Conservation (phyloP, 495 filamentous ascomycete species). For the Xylaria curta region DNA sequence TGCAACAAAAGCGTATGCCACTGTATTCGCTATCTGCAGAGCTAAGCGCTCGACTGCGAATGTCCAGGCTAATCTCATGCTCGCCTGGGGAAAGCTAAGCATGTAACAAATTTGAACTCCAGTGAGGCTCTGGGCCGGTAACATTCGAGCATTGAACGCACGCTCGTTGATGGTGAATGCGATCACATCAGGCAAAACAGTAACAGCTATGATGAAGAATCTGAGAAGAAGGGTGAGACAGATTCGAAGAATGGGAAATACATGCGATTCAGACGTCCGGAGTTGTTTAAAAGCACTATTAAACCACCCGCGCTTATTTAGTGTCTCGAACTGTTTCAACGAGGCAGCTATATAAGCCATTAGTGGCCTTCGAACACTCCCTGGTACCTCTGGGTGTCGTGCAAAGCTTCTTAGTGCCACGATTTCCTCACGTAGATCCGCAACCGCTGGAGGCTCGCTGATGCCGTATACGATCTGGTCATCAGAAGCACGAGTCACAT, state of each 20-base stretch:
- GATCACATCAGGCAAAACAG: slow-evolving; percentile 20
- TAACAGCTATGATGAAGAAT: slow-evolving; percentile 21
- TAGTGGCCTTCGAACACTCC: slow-evolving; percentile 10
- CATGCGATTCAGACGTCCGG: neutral
- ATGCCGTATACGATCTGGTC: neutral
- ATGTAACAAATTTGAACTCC: slow-evolving; percentile 13
- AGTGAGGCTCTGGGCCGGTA: slow-evolving; percentile 20
- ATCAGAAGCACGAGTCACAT: slow-evolving; percentile 8
- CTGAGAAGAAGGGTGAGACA: slow-evolving; percentile 15
- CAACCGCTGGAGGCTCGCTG: neutral
- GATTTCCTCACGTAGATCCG: slow-evolving; percentile 21
- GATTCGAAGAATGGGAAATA: neutral
- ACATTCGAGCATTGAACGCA: slow-evolving; percentile 21
- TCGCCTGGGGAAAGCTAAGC: slow-evolving; percentile 8
- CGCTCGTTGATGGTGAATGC: slow-evolving; percentile 18
- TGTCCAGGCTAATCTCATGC: slow-evolving; percentile 19
- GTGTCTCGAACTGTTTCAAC: slow-evolving; percentile 20
- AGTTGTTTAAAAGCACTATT: neutral
- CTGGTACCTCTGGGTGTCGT: slow-evolving; percentile 2
- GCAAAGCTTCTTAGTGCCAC: slow-evolving; percentile 9
- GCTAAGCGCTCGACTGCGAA: slow-evolving; percentile 22
- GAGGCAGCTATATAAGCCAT: slow-evolving; percentile 14
- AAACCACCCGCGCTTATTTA: slow-evolving; percentile 18
- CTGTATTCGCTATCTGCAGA: slow-evolving; percentile 20
- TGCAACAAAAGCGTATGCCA: slow-evolving; percentile 21